These are phyloP conservation scores for Amoebophrya sp. DNA, from an alignment of 169 alveolate species.

Conservation along the genomic window DNA sequence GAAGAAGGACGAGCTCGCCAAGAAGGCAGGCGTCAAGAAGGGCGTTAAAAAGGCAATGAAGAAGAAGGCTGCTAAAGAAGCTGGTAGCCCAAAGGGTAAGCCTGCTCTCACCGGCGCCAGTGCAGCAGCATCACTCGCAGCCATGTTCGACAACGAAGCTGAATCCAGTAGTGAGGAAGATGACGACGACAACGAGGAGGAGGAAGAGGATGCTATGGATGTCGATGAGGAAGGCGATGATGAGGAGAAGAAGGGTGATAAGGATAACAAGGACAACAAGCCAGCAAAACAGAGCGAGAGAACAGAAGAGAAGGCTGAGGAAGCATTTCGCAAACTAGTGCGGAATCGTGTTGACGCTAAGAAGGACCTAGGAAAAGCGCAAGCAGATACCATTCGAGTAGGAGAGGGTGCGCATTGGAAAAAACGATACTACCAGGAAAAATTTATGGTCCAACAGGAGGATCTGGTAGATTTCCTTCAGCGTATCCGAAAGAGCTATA, in stretches of 20 bases:
- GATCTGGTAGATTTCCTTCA: constrained; percentile 59
- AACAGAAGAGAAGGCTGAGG: neutral
- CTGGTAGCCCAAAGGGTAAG: neutral
- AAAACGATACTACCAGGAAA: constrained; percentile 52
- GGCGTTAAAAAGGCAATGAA: neutral
- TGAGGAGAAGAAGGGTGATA: neutral
- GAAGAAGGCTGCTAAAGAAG: neutral
- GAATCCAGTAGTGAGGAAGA: neutral
- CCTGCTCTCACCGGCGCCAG: neutral
- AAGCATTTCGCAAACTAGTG: neutral
- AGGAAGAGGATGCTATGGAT: neutral
- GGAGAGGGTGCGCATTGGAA: constrained; percentile 58
- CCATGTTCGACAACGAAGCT: neutral
- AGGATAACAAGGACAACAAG: neutral
- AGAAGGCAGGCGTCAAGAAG: neutral
- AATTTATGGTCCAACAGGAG: constrained; percentile 58
- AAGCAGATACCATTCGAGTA: constrained; percentile 52
- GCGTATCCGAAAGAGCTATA: constrained; percentile 60
- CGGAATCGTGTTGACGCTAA: constrained; percentile 45
- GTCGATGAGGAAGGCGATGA: neutral
- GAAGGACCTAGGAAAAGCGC: constrained; percentile 40
- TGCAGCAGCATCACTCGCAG: neutral
- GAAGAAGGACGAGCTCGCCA: neutral
- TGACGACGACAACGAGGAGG: neutral
- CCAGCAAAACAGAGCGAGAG: neutral